Conservation (phyloP, 2,329 filamentous ascomycete genomes). For the Ceratocystis papillata region DNA sequence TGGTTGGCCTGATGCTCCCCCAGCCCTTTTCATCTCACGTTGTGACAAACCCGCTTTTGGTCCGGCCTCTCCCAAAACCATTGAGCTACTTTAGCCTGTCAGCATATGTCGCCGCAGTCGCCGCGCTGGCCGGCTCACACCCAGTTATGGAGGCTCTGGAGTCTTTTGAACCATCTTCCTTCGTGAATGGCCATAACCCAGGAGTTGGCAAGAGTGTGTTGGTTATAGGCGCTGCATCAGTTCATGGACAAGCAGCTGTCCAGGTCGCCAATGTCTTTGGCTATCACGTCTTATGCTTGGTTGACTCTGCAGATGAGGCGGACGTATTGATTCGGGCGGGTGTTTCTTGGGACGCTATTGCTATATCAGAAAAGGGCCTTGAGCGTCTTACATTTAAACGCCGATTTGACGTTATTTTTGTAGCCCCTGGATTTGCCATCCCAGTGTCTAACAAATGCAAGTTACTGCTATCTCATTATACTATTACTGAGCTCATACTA, state of each 20-base stretch:
- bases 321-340: slow-evolving; percentile 31
- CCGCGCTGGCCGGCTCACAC: slow-evolving; percentile 1
- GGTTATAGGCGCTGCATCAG: slow-evolving; percentile 22
- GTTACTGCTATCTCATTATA: slow-evolving; percentile 22
- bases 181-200: background rate
- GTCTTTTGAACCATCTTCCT: background rate
- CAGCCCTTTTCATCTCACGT: slow-evolving; percentile 7
- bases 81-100: slow-evolving; percentile 17
- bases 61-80: slow-evolving; percentile 3
- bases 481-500: background rate
- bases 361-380: slow-evolving; percentile 27
- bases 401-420: slow-evolving; percentile 15
- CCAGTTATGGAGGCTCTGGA: slow-evolving; percentile 17
- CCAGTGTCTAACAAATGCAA: slow-evolving; percentile 31
- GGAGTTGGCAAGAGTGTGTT: background rate
- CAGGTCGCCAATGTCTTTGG: slow-evolving; percentile 33
- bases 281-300: slow-evolving; percentile 37
- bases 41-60: slow-evolving; percentile 5
- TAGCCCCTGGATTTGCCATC: background rate
- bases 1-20: slow-evolving; percentile 19
- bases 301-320: slow-evolving; percentile 32
- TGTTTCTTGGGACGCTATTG: slow-evolving; percentile 33
- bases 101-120: slow-evolving; percentile 18
- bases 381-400: background rate
- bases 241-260: slow-evolving; percentile 37